Evolutionary conservation across 2,329 filamentous ascomycete species (phyloP).

Genomic region (Parafenestella ontariensis): DNA sequence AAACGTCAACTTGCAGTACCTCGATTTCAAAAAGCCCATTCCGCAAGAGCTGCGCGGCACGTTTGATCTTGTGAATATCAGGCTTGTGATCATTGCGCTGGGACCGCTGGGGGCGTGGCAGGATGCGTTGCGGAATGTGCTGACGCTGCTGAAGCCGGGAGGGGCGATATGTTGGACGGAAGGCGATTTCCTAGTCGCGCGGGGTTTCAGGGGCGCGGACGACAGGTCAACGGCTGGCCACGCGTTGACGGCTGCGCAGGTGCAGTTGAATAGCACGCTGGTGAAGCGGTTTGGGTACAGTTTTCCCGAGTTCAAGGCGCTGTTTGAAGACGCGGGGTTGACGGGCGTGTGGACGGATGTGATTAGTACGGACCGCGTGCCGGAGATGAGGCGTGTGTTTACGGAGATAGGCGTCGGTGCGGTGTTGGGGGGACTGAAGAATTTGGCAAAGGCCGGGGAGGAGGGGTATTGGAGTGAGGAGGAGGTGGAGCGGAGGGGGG

Average conservation of each 20-base stretch:
- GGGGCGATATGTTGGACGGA: slow-evolving; percentile 41
- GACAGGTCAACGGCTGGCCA: slow-evolving; percentile 19
- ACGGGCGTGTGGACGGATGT: slow-evolving; percentile 31
- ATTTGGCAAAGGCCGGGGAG: slow-evolving; percentile 26
- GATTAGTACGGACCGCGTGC: slow-evolving; percentile 33
- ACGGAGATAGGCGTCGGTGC: slow-evolving; percentile 38
- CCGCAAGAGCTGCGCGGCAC: slow-evolving; percentile 31
- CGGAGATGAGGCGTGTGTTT: slow-evolving; percentile 32
- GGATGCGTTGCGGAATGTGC: slow-evolving; percentile 27
- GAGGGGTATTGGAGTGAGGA: slow-evolving; percentile 33
- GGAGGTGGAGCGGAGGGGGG: slow-evolving; percentile 25
- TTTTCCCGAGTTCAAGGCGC: slow-evolving; percentile 24
- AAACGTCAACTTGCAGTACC: slow-evolving; percentile 30
- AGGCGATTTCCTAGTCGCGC: slow-evolving; percentile 31
- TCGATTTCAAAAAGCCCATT: slow-evolving; percentile 39
- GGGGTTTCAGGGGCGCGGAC: slow-evolving; percentile 26
- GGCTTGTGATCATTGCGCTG: slow-evolving; percentile 38
- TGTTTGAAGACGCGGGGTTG: slow-evolving; percentile 29
- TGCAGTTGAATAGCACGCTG: slow-evolving; percentile 30
- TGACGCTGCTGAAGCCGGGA: slow-evolving; percentile 37
- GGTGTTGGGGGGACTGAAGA: slow-evolving; percentile 33
- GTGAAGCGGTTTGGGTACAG: slow-evolving; percentile 31
- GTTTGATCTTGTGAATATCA: slow-evolving; percentile 42
- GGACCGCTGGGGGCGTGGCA: slow-evolving; percentile 30
- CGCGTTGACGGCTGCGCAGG: slow-evolving; percentile 26